A percentile compares a stretch with the other conserved stretches of the same genome.
phyloP scores from a whole-genome alignment of 2,329 filamentous ascomycete genomes.

The Colletotrichum lindemuthianum region DNA sequence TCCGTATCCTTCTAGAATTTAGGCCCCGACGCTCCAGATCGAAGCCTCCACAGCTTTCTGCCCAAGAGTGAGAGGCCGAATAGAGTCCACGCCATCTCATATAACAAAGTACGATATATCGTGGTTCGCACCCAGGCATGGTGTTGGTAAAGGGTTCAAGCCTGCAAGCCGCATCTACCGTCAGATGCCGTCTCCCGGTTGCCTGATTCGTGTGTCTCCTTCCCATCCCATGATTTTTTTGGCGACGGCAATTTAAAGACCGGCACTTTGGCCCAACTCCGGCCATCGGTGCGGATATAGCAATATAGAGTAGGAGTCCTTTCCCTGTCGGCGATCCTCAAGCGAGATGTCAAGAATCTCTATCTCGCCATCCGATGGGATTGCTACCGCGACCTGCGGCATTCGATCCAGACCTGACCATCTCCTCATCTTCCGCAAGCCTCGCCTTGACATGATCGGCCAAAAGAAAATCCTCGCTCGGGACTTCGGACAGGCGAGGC shows the following conservation, averaged over 20 bases:
- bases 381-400: too few relatives aligned
- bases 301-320: not conserved
- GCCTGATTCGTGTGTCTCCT: not conserved
- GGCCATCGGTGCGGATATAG: not conserved
- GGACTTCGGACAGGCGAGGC: too few relatives aligned
- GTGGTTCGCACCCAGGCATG: constrained; percentile 9
- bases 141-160: constrained; percentile 19
- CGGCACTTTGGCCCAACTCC: constrained; percentile 6
- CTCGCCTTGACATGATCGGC: too few relatives aligned
- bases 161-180: constrained; percentile 9
- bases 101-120: constrained; percentile 12
- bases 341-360: not conserved
- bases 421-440: too few relatives aligned
- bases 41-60: not conserved
- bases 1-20: not conserved
- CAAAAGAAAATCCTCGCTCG: too few relatives aligned
- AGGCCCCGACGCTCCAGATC: constrained; percentile 9
- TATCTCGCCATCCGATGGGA: too few relatives aligned
- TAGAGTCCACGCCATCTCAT: constrained; percentile 10
- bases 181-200: not conserved
- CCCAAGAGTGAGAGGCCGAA: not conserved
- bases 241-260: constrained; percentile 3
- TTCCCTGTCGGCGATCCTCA: constrained; percentile 31
- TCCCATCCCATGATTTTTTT: not conserved
- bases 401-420: too few relatives aligned